These are phyloP conservation scores for Pholiota adiposa DNA, from an alignment of 1,284 basidiomycete species.

Conservation along the genomic window DNA sequence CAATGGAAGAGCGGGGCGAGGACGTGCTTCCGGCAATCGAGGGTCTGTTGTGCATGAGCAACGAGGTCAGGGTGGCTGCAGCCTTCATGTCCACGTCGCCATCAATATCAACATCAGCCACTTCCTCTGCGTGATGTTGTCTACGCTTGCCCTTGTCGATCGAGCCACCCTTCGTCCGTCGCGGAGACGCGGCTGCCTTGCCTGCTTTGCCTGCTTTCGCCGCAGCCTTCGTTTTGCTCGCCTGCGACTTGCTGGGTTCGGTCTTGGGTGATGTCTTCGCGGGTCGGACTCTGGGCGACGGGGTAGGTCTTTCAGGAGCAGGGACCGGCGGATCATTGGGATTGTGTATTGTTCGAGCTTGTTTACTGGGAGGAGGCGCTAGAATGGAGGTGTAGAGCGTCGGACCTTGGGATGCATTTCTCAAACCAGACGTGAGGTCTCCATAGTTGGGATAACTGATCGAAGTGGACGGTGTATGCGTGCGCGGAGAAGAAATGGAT, in stretches of 20 bases:
- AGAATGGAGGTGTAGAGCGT: constrained; percentile 75
- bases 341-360: constrained; percentile 75
- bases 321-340: constrained; percentile 68
- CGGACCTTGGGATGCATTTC: constrained; percentile 41
- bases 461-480: constrained; percentile 41
- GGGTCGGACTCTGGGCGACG: constrained; percentile 43
- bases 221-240: constrained; percentile 2
- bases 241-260: constrained; percentile 38
- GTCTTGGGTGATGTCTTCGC: constrained; percentile 40
- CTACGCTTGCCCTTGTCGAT: constrained; percentile 53
- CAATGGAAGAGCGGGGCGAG: constrained; percentile 72
- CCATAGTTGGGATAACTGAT: constrained; percentile 32
- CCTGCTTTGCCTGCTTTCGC: constrained; percentile 20
- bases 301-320: constrained; percentile 48
- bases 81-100: constrained; percentile 78
- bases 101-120: constrained; percentile 32
- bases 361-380: constrained; percentile 72
- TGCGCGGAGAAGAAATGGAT: constrained; percentile 42
- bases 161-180: constrained; percentile 41
- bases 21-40: constrained; percentile 58
- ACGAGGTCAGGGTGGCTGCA: constrained; percentile 74
- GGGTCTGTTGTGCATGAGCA: constrained; percentile 66
- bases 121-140: constrained; percentile 41
- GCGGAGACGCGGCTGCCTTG: constrained; percentile 29
- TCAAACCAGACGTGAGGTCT: constrained; percentile 34